These are phyloP conservation scores for Thamnidium elegans DNA, from an alignment of 192 early-diverging fungal genomes.

Conservation along the genomic window DNA sequence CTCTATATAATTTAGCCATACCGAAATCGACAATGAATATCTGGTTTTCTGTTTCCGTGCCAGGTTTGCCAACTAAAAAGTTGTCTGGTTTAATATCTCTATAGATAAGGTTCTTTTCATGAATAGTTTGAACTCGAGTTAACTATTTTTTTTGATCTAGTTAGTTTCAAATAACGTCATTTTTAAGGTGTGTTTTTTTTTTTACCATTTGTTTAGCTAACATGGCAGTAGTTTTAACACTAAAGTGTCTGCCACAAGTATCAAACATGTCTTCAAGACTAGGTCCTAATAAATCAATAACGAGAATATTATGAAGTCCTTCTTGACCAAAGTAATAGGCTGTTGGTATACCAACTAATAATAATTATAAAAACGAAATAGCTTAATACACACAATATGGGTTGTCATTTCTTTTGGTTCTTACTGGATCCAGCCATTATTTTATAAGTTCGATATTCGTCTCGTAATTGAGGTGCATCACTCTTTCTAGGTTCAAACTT, in stretches of 20 bases:
- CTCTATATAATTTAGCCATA: constrained; percentile 97
- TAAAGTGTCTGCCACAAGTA: constrained; percentile 86
- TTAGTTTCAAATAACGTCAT: background rate
- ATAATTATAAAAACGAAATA: background rate
- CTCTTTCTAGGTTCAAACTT: constrained; percentile 97
- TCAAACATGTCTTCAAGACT: constrained; percentile 96
- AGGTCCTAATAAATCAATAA: constrained; percentile 91
- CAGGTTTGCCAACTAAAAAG: constrained; percentile 86
- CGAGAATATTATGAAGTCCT: constrained; percentile 91
- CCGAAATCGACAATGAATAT: constrained; percentile 97
- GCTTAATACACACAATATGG: background rate
- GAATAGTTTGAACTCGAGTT: constrained; percentile 85
- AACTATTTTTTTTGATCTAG: constrained; percentile 42
- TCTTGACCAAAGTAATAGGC: constrained; percentile 98
- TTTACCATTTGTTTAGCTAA: constrained; percentile 92
- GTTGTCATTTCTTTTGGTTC: constrained; percentile 1
- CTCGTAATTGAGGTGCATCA: constrained; percentile 94
- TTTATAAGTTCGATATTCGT: constrained; percentile 96
- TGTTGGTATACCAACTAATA: constrained; percentile 77
- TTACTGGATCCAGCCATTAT: constrained; percentile 72
- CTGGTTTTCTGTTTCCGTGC: constrained; percentile 55
- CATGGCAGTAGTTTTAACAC: constrained; percentile 94
- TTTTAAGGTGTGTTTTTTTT: background rate
- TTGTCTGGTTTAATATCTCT: constrained; percentile 99
- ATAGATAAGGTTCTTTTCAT: constrained; percentile 94